phyloP scores from a whole-genome alignment of 2,329 filamentous ascomycete species.

The Cercospora sp. region DNA sequence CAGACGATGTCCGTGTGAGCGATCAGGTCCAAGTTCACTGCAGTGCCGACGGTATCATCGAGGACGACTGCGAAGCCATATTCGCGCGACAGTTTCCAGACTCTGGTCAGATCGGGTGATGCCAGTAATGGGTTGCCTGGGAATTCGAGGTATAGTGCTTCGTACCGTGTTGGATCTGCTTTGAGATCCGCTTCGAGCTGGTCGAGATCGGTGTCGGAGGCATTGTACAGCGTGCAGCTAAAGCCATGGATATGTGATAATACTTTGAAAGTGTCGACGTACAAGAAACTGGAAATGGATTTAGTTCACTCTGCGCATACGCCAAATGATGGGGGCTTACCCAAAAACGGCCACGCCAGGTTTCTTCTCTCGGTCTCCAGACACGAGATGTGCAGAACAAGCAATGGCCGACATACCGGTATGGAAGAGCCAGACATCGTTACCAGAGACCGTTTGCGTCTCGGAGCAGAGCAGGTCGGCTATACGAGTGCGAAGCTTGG shows the following conservation, averaged over 20 bases:
- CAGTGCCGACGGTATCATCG: background rate
- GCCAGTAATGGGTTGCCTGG: background rate
- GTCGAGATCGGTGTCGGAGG: background rate
- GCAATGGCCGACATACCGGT: background rate
- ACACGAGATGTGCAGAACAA: background rate
- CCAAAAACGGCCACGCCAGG: background rate
- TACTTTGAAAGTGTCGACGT: background rate
- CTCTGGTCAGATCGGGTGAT: background rate
- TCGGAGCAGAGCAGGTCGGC: background rate
- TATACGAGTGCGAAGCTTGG: background rate
- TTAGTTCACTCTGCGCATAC: background rate
- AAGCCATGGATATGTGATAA: background rate
- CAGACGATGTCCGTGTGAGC: background rate
- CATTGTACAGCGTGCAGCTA: background rate
- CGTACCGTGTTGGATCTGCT: background rate
- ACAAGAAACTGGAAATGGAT: background rate
- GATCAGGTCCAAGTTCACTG: background rate
- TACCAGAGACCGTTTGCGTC: background rate
- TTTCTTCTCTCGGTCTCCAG: background rate
- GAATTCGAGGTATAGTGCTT: background rate
- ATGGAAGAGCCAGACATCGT: background rate
- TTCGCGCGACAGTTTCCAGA: background rate
- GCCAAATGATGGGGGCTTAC: background rate
- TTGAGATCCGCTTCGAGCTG: background rate
- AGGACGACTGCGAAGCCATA: background rate